phyloP scores from a whole-genome alignment of 2,329 filamentous ascomycete genomes.

The Cryphonectria naterciae region DNA sequence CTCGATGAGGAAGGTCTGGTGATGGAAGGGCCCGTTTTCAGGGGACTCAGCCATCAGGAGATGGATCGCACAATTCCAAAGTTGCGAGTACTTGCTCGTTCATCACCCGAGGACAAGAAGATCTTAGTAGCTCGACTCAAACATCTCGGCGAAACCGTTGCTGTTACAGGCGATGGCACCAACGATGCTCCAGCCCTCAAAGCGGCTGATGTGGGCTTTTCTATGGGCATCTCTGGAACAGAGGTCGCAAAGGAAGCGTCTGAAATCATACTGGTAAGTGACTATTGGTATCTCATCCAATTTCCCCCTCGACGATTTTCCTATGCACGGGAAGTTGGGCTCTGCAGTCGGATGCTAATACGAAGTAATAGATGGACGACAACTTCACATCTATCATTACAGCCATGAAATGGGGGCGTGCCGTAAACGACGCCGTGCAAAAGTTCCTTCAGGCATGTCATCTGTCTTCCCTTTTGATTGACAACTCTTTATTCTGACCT shows the following conservation, averaged over 20 bases:
- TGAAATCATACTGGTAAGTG: conserved; percentile 59
- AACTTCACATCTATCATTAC: conserved; percentile 70
- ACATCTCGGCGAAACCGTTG: conserved; percentile 59
- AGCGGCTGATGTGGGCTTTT: conserved; percentile 69
- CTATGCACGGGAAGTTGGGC: no score
- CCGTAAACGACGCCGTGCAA: conserved; percentile 69
- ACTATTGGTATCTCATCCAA: not conserved
- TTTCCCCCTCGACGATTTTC: not conserved
- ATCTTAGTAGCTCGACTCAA: conserved; percentile 61
- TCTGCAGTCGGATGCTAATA: not conserved
- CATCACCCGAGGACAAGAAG: conserved; percentile 63
- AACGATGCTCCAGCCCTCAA: conserved; percentile 69
- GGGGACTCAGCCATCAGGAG: conserved; percentile 57
- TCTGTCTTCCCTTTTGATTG: conserved; percentile 1
- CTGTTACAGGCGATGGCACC: conserved; percentile 69
- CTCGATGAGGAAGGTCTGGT: conserved; percentile 60
- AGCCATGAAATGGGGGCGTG: conserved; percentile 69
- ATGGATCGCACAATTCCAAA: conserved; percentile 57
- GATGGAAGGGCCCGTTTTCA: conserved; percentile 68
- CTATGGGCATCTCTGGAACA: conserved; percentile 69
- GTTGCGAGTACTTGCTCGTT: conserved; percentile 60
- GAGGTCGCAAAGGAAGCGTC: conserved; percentile 73
- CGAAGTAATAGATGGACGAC: conserved; percentile 55
- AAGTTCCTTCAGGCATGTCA: conserved; percentile 64
- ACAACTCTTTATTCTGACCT: not conserved